phyloP scores from a whole-genome alignment of 2,329 filamentous ascomycete genomes.

The Exophiala xenobiotica region DNA sequence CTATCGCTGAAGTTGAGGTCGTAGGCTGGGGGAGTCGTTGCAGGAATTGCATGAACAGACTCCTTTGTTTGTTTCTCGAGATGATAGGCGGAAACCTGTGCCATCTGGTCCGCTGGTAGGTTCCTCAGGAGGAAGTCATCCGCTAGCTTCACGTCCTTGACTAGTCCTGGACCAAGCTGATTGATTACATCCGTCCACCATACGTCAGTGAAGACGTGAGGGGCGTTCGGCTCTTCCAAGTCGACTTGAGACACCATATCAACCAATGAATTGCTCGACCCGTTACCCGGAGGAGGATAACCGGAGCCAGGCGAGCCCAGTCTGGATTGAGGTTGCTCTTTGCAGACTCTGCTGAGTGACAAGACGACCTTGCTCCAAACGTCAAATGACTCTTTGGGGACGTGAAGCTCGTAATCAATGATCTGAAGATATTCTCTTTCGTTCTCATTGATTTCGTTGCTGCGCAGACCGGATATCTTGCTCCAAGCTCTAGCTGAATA shows the following conservation, averaged over 20 bases:
- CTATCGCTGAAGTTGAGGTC: slow-evolving; percentile 25
- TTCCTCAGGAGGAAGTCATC: slow-evolving; percentile 18
- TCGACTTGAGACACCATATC: slow-evolving; percentile 21
- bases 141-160: slow-evolving; percentile 19
- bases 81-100: slow-evolving; percentile 2
- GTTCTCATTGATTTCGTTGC: slow-evolving; percentile 92
- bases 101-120: slow-evolving; percentile 14
- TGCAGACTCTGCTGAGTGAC: slow-evolving; percentile 38
- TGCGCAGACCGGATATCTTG: slow-evolving; percentile 95
- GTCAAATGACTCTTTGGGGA: slow-evolving; percentile 83
- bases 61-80: not conserved
- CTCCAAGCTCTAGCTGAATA: slow-evolving; percentile 98
- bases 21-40: slow-evolving; percentile 4
- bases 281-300: slow-evolving; percentile 10
- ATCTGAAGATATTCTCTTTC: slow-evolving; percentile 88
- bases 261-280: slow-evolving; percentile 14
- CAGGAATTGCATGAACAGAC: not conserved
- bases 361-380: slow-evolving; percentile 92
- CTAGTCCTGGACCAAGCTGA: slow-evolving; percentile 18
- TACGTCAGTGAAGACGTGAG: slow-evolving; percentile 11
- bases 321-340: slow-evolving; percentile 14
- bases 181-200: slow-evolving; percentile 24
- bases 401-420: slow-evolving; percentile 92
- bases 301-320: slow-evolving; percentile 4
- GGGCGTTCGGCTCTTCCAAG: slow-evolving; percentile 6